phyloP scores from a whole-genome alignment of 192 early-diverging fungal genomes.

The Rhizophlyctis rosea region DNA sequence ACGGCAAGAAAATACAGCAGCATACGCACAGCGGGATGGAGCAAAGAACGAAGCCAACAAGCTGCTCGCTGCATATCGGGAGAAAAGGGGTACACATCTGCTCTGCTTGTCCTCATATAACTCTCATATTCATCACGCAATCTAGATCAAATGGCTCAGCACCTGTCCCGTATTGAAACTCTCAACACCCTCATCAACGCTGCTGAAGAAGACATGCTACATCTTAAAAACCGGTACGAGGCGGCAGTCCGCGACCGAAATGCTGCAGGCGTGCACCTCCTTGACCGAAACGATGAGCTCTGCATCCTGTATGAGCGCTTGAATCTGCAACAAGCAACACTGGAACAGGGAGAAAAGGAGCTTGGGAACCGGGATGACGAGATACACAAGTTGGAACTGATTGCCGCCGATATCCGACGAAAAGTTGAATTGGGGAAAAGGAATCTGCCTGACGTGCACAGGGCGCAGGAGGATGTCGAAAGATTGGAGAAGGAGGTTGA shows the following conservation, averaged over 20 bases:
- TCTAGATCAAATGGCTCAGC: conserved; percentile 59
- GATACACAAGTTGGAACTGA: conserved; percentile 42
- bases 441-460: conserved; percentile 18
- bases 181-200: conserved; percentile 50
- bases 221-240: conserved; percentile 48
- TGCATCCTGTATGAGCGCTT: conserved; percentile 58
- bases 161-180: conserved; percentile 55
- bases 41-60: conserved; percentile 65
- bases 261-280: conserved; percentile 47
- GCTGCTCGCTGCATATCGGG: conserved; percentile 46
- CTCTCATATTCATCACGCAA: not conserved
- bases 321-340: conserved; percentile 44
- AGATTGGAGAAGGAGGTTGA: conserved; percentile 22
- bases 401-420: conserved; percentile 36
- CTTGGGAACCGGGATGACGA: conserved; percentile 40
- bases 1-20: conserved; percentile 52
- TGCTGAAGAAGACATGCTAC: conserved; percentile 52
- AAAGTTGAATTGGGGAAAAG: conserved; percentile 42
- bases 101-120: not conserved
- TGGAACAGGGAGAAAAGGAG: conserved; percentile 39
- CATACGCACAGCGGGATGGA: conserved; percentile 51
- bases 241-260: conserved; percentile 51
- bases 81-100: conserved; percentile 38
- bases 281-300: conserved; percentile 61
- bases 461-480: conserved; percentile 23